These are phyloP conservation scores for Pyrus hybrid DNA, from an alignment of 331 rosid species.

Conservation along the genomic window DNA sequence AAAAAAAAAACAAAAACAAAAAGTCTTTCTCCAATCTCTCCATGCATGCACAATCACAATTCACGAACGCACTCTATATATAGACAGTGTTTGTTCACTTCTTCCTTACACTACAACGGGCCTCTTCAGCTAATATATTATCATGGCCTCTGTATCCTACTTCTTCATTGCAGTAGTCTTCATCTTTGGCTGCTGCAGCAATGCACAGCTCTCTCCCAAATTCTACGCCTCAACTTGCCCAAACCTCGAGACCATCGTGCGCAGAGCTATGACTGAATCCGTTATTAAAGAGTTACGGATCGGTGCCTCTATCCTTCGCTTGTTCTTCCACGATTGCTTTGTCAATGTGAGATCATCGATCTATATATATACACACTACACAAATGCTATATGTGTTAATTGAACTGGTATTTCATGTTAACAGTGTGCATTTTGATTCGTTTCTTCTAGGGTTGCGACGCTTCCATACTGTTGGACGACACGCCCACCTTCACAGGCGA, in stretches of 20 bases:
- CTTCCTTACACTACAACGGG: not conserved
- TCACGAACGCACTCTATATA: not conserved
- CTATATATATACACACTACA: not conserved
- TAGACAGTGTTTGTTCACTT: not conserved
- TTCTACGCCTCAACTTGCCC: slow-evolving; percentile 60
- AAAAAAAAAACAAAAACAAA: too few relatives aligned
- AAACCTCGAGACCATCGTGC: slow-evolving; percentile 41
- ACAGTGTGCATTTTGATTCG: too few relatives aligned
- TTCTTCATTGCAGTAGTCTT: not conserved
- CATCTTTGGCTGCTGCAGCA: slow-evolving; percentile 14
- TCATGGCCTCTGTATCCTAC: not conserved
- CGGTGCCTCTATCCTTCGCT: slow-evolving; percentile 73
- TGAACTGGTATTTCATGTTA: not conserved
- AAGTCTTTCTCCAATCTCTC: not conserved
- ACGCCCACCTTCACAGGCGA: slow-evolving; percentile 50
- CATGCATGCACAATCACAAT: not conserved
- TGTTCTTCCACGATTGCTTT: slow-evolving; percentile 92
- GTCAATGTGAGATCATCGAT: slow-evolving; percentile 36
- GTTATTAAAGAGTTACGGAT: slow-evolving; percentile 36
- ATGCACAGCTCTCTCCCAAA: slow-evolving; percentile 53
- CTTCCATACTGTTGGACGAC: slow-evolving; percentile 57
- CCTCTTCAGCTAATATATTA: not conserved
- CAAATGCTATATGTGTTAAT: too few relatives aligned
- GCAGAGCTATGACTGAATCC: slow-evolving; percentile 33
- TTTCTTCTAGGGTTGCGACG: slow-evolving; percentile 67